Conservation (phyloP, 257 asterid species). For the Penstemon davidsonii region DNA sequence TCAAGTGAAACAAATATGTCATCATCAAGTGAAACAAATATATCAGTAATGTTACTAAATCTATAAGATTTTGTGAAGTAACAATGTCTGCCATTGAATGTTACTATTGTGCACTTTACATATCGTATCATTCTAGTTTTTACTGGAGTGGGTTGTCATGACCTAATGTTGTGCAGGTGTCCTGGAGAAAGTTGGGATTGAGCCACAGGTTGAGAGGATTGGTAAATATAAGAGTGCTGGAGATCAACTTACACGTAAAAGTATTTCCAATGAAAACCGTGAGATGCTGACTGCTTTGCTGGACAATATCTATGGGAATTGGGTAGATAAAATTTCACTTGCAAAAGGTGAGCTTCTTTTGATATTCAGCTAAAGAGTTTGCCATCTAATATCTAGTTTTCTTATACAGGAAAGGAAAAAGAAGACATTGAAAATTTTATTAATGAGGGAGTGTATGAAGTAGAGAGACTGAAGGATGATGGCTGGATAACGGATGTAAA, state of each 20-base stretch:
- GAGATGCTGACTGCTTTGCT: conserved; percentile 88
- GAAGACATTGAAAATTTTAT: conserved; percentile 78
- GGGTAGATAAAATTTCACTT: conserved; percentile 71
- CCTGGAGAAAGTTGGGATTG: conserved; percentile 82
- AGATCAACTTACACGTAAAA: conserved; percentile 78
- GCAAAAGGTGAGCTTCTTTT: conserved; percentile 58
- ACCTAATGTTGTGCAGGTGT: conserved; percentile 59
- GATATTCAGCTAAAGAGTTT: conserved; percentile 10
- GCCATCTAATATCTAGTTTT: conserved; percentile 26
- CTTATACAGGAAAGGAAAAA: conserved; percentile 65
- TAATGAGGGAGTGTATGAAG: conserved; percentile 87
- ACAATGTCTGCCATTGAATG: too few species aligned
- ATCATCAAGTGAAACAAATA: too few species aligned
- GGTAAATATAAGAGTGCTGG: conserved; percentile 98
- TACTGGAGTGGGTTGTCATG: conserved; percentile 31
- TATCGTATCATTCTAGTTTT: conserved; percentile 26
- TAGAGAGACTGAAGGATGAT: conserved; percentile 80
- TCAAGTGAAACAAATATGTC: too few species aligned
- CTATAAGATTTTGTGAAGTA: too few species aligned
- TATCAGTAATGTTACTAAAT: too few species aligned
- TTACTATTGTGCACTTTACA: not conserved
- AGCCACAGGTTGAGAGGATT: conserved; percentile 86
- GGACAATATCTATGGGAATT: conserved; percentile 73
- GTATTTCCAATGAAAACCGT: conserved; percentile 80
- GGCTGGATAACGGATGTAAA: conserved; percentile 97